Evolutionary conservation across 257 asterid genomes (phyloP).

Genomic region (Coffea eugenioides): DNA sequence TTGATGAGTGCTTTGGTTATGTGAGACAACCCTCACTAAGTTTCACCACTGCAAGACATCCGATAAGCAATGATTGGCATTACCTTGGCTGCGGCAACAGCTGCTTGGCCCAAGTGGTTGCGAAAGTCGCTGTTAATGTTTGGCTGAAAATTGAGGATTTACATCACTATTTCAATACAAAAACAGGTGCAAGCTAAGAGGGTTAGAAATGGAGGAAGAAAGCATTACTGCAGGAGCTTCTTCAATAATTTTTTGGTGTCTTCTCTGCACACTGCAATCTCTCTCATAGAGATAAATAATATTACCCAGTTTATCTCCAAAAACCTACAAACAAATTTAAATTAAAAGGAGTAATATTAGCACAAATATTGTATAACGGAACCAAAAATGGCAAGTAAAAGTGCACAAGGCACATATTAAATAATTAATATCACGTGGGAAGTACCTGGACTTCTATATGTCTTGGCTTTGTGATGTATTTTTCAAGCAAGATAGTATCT

Average conservation of each 20-base stretch:
- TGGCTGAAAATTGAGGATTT: slow-evolving; percentile 62
- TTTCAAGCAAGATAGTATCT: slow-evolving; percentile 86
- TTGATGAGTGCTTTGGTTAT: not conserved
- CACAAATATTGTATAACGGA: not conserved
- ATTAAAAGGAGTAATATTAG: not conserved
- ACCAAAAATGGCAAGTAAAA: not conserved
- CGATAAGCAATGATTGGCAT: slow-evolving; percentile 20
- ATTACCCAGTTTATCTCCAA: slow-evolving; percentile 89
- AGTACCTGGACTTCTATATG: slow-evolving; percentile 99
- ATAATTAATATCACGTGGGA: slow-evolving; percentile 18
- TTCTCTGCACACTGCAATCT: slow-evolving; percentile 98
- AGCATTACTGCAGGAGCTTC: slow-evolving; percentile 98
- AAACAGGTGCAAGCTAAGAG: slow-evolving; percentile 16
- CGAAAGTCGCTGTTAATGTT: slow-evolving; percentile 66
- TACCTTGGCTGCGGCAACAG: slow-evolving; percentile 99
- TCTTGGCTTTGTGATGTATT: slow-evolving; percentile 90
- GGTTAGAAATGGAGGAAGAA: slow-evolving; percentile 9
- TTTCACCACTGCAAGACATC: slow-evolving; percentile 14
- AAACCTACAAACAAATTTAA: slow-evolving; percentile 45
- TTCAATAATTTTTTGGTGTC: slow-evolving; percentile 98
- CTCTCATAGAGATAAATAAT: slow-evolving; percentile 90
- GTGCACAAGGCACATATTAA: not conserved
- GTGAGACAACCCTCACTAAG: slow-evolving; percentile 1
- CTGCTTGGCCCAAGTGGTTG: slow-evolving; percentile 86
- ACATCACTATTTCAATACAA: slow-evolving; percentile 18